Percentiles rank a stretch among this genome's conserved stretches.
phyloP scores from a whole-genome alignment of 2,329 filamentous ascomycete genomes.

The Ophiocordyceps camponoti-leonardi region DNA sequence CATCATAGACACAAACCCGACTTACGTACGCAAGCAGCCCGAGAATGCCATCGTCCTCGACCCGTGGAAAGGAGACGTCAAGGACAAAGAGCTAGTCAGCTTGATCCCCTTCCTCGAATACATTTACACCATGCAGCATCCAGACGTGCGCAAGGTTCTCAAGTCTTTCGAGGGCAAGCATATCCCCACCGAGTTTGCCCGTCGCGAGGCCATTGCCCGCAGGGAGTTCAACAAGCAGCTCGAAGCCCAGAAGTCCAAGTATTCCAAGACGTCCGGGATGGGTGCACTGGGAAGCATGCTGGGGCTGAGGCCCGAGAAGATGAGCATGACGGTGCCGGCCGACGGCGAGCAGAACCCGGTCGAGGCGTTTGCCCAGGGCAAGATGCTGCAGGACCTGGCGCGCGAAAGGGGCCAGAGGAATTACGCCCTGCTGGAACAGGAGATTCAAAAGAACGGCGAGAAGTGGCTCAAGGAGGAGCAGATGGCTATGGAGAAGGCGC shows the following conservation, averaged over 20 bases:
- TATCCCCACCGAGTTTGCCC: slow-evolving; percentile 80
- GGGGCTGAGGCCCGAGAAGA: slow-evolving; percentile 56
- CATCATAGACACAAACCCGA: slow-evolving; percentile 72
- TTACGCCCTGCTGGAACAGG: slow-evolving; percentile 76
- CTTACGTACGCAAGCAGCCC: slow-evolving; percentile 78
- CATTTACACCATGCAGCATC: slow-evolving; percentile 80
- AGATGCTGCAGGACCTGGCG: slow-evolving; percentile 92
- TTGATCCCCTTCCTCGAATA: slow-evolving; percentile 97
- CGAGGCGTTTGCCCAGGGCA: slow-evolving; percentile 75
- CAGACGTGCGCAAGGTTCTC: slow-evolving; percentile 71
- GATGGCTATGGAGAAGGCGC: slow-evolving; percentile 69
- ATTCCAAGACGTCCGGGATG: slow-evolving; percentile 37
- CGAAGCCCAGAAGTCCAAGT: slow-evolving; percentile 47
- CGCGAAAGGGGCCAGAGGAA: slow-evolving; percentile 80
- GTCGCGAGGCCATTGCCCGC: slow-evolving; percentile 70
- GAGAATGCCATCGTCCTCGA: slow-evolving; percentile 87
- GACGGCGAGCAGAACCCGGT: slow-evolving; percentile 54
- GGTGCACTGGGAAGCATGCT: slow-evolving; percentile 54
- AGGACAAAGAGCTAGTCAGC: slow-evolving; percentile 72
- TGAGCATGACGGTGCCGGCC: slow-evolving; percentile 39
- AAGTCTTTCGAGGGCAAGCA: slow-evolving; percentile 79
- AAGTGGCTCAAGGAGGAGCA: slow-evolving; percentile 94
- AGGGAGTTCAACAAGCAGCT: slow-evolving; percentile 71
- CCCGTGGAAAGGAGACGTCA: slow-evolving; percentile 72
- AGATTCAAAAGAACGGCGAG: slow-evolving; percentile 84